Conservation (phyloP, 345 rosid genomes). For the Sisymbrium irio region DNA sequence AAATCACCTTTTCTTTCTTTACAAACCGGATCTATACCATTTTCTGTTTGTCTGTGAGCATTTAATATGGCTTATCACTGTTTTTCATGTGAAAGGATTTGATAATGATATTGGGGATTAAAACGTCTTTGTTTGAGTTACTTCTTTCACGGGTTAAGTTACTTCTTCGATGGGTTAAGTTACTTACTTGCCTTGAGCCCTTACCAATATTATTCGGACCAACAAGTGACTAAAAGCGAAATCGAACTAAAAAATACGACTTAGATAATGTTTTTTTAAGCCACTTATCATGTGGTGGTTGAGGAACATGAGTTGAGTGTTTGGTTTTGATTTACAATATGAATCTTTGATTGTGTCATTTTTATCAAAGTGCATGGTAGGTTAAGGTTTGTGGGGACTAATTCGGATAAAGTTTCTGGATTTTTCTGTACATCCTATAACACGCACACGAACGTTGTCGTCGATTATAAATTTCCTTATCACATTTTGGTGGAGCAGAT, state of each 20-base stretch:
- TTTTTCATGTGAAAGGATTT: constrained; percentile 1
- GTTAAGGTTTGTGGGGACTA: not conserved
- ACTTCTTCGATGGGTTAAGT: not conserved
- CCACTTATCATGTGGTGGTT: not conserved
- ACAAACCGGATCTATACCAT: not conserved
- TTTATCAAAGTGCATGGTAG: not conserved
- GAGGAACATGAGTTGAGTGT: constrained; percentile 5
- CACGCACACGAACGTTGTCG: not conserved
- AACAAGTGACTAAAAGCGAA: constrained; percentile 8
- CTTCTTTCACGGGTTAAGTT: not conserved
- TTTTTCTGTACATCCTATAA: not conserved
- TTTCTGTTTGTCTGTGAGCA: constrained; percentile 13
- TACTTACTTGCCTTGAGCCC: not conserved
- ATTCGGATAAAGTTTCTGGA: not conserved
- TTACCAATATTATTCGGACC: not conserved
- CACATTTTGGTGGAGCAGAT: not conserved
- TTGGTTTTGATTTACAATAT: not conserved
- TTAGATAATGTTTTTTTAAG: not conserved
- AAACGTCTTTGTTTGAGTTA: not conserved
- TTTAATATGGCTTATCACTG: not conserved
- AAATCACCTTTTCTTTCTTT: not conserved
- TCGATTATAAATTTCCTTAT: not conserved
- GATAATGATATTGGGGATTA: not conserved
- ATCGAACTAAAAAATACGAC: not conserved
- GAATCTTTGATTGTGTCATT: constrained; percentile 17